These are phyloP conservation scores for Hypoxylon rubiginosum DNA, from an alignment of 2,329 filamentous ascomycete genomes.

Conservation along the genomic window DNA sequence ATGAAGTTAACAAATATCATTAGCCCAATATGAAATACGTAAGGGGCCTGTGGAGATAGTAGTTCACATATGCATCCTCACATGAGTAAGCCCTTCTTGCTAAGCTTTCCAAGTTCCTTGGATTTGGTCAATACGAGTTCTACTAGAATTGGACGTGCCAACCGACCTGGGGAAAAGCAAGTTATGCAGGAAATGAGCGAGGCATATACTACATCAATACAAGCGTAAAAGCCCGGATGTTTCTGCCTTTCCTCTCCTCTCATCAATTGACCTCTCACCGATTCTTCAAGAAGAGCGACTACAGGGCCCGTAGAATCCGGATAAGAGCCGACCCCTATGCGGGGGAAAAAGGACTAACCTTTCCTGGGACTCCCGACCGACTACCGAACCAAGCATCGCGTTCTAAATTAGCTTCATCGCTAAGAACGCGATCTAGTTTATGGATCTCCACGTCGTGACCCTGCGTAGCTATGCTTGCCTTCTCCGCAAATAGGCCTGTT, in stretches of 20 bases:
- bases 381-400: constrained; percentile 10
- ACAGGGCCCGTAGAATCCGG: background rate
- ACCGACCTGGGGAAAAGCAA: too few relatives aligned
- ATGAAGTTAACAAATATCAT: background rate
- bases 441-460: constrained; percentile 3
- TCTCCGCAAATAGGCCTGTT: background rate
- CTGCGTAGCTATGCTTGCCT: constrained; percentile 7
- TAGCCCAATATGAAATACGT: too few relatives aligned
- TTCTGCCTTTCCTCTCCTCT: too few relatives aligned
- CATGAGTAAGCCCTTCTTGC: background rate
- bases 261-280: background rate
- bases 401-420: constrained; percentile 11
- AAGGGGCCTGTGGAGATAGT: background rate
- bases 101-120: too few relatives aligned
- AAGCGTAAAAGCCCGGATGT: too few relatives aligned
- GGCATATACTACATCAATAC: too few relatives aligned
- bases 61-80: background rate
- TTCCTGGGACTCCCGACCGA: constrained; percentile 19
- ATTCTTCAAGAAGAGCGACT: background rate
- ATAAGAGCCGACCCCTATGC: constrained; percentile 2
- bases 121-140: background rate
- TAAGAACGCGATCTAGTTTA: background rate
- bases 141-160: too few relatives aligned
- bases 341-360: background rate
- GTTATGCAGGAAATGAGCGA: too few relatives aligned